Evolutionary conservation across 106 monocot species (phyloP), one percentile per base, ranked within the genome.

Genomic region (Dioscorea alata): DNA sequence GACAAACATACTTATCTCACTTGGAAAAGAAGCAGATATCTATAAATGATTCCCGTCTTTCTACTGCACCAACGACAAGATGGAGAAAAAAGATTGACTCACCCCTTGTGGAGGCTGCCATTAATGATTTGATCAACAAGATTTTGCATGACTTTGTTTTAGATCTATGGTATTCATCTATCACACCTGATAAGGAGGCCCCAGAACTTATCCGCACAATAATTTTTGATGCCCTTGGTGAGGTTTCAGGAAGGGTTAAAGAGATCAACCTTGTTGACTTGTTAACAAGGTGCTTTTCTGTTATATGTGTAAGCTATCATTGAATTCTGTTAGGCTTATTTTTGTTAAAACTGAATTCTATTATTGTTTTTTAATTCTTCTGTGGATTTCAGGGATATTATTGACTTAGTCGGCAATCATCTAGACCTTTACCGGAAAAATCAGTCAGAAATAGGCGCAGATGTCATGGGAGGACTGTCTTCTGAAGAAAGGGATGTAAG

Each of bases 261-360:
- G 87, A 88, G 62, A 83, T 93, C 74, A 99, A 99, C 79, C 89
- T 99, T 42, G 85, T 99, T 13, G 90, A 99, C 64, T 88, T 99
- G 76, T 63, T 99, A 75, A 93, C 99, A 79, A 99, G 97, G 97
- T 99, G 67, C 67, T 76, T 74, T 81, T 78, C 59, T 72, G 49
- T 71, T 71, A 72, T 77, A 84, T 94, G 73, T 78, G 77, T 86
- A 70, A 76, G 79, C 83, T 73, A 75, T 63, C 83, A 68, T 31
- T 68, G 61, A 49, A 21, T 56, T 68, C 59, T 62, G 25, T 19
- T 42, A 48, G 18, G 19, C 13, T 18, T 18, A 5, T 15, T 64
- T 64, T 32, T 64, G 17, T 33, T 34, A n/a, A 12, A 33, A 14
- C 49, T 49, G 22, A 33, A 32, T 66, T 76, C 25, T 64, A 57